phyloP scores from a whole-genome alignment of 2,329 filamentous ascomycete species.

The Albifimbria verrucaria region DNA sequence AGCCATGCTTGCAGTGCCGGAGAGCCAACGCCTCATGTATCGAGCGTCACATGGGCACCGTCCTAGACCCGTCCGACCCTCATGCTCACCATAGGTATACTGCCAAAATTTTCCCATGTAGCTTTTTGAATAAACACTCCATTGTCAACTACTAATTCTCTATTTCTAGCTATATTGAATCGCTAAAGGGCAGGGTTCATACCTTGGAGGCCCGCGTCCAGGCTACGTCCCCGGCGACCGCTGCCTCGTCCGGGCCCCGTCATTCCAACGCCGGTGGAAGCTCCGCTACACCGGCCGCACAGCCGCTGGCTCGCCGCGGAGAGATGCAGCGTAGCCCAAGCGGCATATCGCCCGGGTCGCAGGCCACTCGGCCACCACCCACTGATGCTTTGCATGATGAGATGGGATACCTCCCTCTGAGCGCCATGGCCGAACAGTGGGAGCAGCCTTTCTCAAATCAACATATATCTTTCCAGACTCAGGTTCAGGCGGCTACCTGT shows the following conservation, averaged over 20 bases:
- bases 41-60: conserved; percentile 6
- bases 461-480: conserved; percentile 6
- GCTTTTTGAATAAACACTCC: background rate
- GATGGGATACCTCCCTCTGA: conserved; percentile 7
- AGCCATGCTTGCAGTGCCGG: conserved; percentile 8
- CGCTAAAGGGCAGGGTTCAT: conserved; percentile 5
- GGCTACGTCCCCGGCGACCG: background rate
- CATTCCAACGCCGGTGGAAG: background rate
- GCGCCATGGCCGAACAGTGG: conserved; percentile 8
- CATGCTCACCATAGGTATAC: conserved; percentile 9
- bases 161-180: conserved; percentile 8
- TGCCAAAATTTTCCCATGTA: background rate
- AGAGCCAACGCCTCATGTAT: conserved; percentile 5
- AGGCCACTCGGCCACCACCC: background rate
- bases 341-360: background rate
- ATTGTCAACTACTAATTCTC: background rate
- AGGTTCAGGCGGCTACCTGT: conserved; percentile 7
- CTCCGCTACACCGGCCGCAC: background rate
- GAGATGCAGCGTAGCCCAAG: background rate
- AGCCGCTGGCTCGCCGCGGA: background rate
- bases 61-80: conserved; percentile 6
- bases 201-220: conserved; percentile 5
- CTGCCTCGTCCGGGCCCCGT: background rate
- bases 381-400: conserved; percentile 6
- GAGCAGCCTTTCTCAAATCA: conserved; percentile 5